Percentiles rank a stretch among this genome's conserved stretches.
Conservation (phyloP, 768 basidiomycete species). For the Nidula microcarpa region DNA sequence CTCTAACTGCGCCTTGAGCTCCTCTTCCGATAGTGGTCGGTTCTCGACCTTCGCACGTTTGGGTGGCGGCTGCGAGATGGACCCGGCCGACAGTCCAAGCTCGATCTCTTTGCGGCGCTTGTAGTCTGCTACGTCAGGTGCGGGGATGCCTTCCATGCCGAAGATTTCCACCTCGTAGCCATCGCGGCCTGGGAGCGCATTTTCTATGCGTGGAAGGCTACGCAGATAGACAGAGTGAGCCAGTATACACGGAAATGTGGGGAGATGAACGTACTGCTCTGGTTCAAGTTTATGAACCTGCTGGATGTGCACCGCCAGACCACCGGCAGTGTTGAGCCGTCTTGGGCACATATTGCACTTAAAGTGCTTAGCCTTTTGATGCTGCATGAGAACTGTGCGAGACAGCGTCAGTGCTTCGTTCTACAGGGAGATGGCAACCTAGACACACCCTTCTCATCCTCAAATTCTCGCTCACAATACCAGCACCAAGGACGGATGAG, state of each 20-base stretch:
- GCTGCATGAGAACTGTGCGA: constrained; percentile 86
- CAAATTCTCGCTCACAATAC: constrained; percentile 99
- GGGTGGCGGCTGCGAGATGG: constrained; percentile 75
- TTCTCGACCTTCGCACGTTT: constrained; percentile 84
- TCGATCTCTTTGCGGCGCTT: constrained; percentile 95
- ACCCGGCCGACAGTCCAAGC: constrained; percentile 78
- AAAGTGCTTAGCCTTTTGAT: constrained; percentile 99
- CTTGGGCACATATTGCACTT: constrained; percentile 96
- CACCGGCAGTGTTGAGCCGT: constrained; percentile 94
- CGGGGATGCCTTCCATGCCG: constrained; percentile 98
- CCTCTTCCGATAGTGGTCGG: constrained; percentile 72
- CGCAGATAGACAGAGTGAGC: not conserved
- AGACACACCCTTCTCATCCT: constrained; percentile 92
- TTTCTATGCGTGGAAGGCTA: constrained; percentile 87
- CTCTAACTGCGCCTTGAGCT: constrained; percentile 79
- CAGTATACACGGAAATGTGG: not conserved
- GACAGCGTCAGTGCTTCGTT: not conserved
- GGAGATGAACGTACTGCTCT: constrained; percentile 59
- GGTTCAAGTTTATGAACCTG: constrained; percentile 99
- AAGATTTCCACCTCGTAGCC: constrained; percentile 99
- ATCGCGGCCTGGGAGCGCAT: constrained; percentile 93
- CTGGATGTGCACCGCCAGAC: constrained; percentile 95
- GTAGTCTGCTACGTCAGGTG: constrained; percentile 92
- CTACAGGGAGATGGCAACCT: not conserved
- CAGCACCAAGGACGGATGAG: constrained; percentile 94